Evolutionary conservation across 139 green algal species (phyloP).

Genomic region (Coelastrella sp.): DNA sequence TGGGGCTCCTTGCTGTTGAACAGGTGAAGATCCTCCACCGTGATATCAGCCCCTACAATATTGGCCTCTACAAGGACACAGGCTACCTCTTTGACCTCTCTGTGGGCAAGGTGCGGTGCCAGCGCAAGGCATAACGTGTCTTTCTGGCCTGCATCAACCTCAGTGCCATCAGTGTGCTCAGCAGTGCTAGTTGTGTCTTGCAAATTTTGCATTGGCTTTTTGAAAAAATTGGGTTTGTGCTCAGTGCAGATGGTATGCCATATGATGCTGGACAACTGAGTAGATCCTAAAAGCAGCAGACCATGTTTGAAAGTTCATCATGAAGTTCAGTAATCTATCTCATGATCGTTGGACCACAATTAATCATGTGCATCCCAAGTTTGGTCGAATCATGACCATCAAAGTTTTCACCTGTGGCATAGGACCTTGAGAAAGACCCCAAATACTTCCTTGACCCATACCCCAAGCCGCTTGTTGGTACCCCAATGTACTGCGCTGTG

Average conservation of each 20-base stretch:
- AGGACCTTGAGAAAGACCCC: neutral
- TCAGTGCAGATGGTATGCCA: too few relatives aligned
- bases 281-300: too few relatives aligned
- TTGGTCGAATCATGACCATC: neutral
- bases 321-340: too few relatives aligned
- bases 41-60: neutral
- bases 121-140: neutral
- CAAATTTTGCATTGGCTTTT: too few relatives aligned
- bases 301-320: too few relatives aligned
- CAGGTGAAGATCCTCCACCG: neutral
- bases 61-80: neutral
- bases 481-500: neutral
- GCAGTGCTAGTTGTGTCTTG: neutral
- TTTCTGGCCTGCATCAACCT: neutral
- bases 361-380: too few relatives aligned
- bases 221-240: too few relatives aligned
- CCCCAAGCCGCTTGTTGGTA: neutral
- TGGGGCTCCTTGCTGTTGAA: too few relatives aligned
- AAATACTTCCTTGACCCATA: too few relatives aligned
- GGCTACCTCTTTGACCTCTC: neutral
- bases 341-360: too few relatives aligned
- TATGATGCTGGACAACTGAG: too few relatives aligned
- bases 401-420: neutral
- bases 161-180: neutral
- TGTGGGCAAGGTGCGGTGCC: neutral